phyloP scores from a whole-genome alignment of 2,329 filamentous ascomycete species.

The Aspergillus eucalypticola region DNA sequence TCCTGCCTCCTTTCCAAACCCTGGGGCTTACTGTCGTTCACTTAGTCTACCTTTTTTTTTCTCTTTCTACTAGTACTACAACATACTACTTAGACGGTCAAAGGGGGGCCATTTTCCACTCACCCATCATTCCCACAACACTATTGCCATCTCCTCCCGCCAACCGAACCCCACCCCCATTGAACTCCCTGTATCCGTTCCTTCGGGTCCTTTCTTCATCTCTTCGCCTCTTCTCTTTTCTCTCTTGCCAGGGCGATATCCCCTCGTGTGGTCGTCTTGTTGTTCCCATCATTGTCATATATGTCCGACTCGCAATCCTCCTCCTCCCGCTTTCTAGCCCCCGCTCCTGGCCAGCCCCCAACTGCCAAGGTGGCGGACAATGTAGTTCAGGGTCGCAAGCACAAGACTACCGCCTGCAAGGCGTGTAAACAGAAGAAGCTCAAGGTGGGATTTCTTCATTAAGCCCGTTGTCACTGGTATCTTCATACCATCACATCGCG shows the following conservation, averaged over 20 bases:
- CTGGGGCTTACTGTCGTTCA: too few relatives aligned
- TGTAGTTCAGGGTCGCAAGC: slow-evolving; percentile 18
- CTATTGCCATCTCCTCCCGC: not conserved
- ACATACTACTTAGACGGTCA: too few relatives aligned
- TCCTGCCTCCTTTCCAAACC: too few relatives aligned
- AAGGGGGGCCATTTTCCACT: too few relatives aligned
- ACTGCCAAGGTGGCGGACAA: slow-evolving; percentile 14
- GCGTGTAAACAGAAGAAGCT: slow-evolving; percentile 27
- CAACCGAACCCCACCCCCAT: too few relatives aligned
- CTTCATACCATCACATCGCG: not conserved
- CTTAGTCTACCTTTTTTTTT: too few relatives aligned
- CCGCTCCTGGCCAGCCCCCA: slow-evolving; percentile 13
- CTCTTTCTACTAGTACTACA: too few relatives aligned
- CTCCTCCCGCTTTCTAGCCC: slow-evolving; percentile 19
- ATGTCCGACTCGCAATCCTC: slow-evolving; percentile 23
- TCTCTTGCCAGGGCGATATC: not conserved
- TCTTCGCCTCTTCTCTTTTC: not conserved
- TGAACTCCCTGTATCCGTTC: not conserved
- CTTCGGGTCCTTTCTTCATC: not conserved
- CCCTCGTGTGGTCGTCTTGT: not conserved
- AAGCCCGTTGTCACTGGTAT: not conserved
- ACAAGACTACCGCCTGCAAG: slow-evolving; percentile 28
- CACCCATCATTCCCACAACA: not conserved
- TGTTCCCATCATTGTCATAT: not conserved
- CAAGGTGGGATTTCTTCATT: slow-evolving; percentile 16